These are phyloP conservation scores for Fusarium sacchari DNA, from an alignment of 2,329 filamentous ascomycete genomes.

Conservation along the genomic window DNA sequence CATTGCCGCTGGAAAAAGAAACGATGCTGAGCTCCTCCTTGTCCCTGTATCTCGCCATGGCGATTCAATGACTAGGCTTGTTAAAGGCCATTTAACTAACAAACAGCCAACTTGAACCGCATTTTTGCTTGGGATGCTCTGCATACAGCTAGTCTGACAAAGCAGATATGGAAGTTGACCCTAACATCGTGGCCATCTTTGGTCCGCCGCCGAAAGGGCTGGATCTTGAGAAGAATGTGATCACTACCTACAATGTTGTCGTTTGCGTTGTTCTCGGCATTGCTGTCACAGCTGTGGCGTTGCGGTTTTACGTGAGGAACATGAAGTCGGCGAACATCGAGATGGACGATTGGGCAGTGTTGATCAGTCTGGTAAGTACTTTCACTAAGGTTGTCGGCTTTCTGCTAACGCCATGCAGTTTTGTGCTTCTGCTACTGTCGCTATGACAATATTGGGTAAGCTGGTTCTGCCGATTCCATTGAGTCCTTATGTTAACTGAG, in stretches of 20 bases:
- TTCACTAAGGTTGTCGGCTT: rapidly evolving
- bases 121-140: background rate
- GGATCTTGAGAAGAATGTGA: background rate
- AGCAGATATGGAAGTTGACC: background rate
- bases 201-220: constrained; percentile 4
- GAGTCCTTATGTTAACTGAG: rapidly evolving
- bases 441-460: constrained; percentile 6
- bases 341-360: constrained; percentile 13
- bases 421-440: background rate
- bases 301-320: constrained; percentile 20
- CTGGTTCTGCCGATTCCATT: rapidly evolving
- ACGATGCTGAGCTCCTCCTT: background rate
- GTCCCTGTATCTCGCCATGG: background rate
- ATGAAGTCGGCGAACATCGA: constrained; percentile 13
- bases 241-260: background rate
- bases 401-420: background rate
- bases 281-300: background rate
- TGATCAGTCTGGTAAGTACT: background rate
- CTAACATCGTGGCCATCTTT: constrained; percentile 16
- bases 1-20: background rate
- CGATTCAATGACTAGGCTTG: background rate
- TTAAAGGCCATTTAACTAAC: background rate
- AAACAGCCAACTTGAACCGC: background rate
- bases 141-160: background rate
- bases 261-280: constrained; percentile 3